phyloP scores from a whole-genome alignment of 1,284 basidiomycete genomes.

The Rhodotorula sp. region DNA sequence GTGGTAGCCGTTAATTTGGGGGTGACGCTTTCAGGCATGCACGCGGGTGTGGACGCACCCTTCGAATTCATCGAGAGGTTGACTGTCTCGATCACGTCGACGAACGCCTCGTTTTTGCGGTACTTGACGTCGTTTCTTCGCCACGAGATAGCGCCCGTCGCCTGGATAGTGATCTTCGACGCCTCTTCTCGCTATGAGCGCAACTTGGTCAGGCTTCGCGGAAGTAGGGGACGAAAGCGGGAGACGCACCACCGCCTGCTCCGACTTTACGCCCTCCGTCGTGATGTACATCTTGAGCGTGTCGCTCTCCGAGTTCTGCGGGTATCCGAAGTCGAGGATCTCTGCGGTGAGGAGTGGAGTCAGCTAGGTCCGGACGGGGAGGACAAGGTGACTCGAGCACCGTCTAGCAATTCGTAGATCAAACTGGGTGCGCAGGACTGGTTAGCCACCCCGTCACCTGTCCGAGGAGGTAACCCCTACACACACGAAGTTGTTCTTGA shows the following conservation, averaged over 20 bases:
- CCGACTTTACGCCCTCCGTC: conserved; percentile 89
- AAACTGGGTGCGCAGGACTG: conserved; percentile 48
- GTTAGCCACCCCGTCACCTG: too few relatives aligned
- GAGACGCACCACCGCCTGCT: conserved; percentile 62
- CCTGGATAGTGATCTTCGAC: conserved; percentile 92
- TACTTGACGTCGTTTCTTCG: conserved; percentile 91
- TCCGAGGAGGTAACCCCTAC: background rate
- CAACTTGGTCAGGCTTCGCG: background rate
- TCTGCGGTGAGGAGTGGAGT: conserved; percentile 56
- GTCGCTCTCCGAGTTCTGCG: conserved; percentile 98
- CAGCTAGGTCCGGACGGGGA: background rate
- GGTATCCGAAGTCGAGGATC: conserved; percentile 97
- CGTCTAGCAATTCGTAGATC: conserved; percentile 93
- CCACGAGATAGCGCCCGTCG: conserved; percentile 93
- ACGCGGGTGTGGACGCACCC: conserved; percentile 55
- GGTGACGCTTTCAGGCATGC: background rate
- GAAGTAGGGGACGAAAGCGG: background rate
- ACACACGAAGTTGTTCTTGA: conserved; percentile 97
- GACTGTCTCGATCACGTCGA: conserved; percentile 94
- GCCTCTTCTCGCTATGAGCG: conserved; percentile 74
- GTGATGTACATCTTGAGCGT: conserved; percentile 98
- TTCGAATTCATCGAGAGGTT: conserved; percentile 96
- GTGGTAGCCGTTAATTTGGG: background rate
- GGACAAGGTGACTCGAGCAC: conserved; percentile 52
- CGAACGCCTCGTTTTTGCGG: conserved; percentile 97